phyloP scores from a whole-genome alignment of 257 asterid genomes.

The Euphrasia confusa region DNA sequence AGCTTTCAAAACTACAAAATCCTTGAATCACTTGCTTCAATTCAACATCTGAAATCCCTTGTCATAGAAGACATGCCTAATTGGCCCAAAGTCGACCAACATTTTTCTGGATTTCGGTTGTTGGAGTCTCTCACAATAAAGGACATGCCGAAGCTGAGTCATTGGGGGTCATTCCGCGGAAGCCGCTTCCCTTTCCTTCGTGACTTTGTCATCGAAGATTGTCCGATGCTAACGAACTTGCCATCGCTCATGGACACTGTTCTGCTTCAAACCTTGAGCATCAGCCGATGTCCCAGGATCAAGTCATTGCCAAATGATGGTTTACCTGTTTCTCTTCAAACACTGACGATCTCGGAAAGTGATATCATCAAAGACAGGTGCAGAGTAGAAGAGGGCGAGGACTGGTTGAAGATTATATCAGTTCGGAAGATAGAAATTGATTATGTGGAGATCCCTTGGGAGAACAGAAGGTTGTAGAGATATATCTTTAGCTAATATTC shows the following conservation, averaged over 20 bases:
- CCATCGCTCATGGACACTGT: neutral
- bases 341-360: neutral
- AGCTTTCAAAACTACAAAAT: neutral
- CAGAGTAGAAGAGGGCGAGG: neutral
- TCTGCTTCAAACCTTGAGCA: neutral
- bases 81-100: neutral
- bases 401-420: neutral
- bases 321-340: neutral
- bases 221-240: neutral
- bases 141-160: neutral
- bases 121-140: neutral
- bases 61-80: neutral
- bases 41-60: neutral
- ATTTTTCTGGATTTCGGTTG: neutral
- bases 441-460: neutral
- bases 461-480: neutral
- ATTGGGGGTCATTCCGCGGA: neutral
- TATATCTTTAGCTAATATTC: too few relatives aligned
- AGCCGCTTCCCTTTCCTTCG: constrained; percentile 8
- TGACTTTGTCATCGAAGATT: neutral
- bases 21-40: neutral
- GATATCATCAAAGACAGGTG: neutral
- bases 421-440: neutral
- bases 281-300: neutral
- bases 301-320: neutral